Percentiles rank a stretch among this genome's conserved stretches.
phyloP scores from a whole-genome alignment of 169 alveolate genomes.

The Plasmodium falciparum region DNA sequence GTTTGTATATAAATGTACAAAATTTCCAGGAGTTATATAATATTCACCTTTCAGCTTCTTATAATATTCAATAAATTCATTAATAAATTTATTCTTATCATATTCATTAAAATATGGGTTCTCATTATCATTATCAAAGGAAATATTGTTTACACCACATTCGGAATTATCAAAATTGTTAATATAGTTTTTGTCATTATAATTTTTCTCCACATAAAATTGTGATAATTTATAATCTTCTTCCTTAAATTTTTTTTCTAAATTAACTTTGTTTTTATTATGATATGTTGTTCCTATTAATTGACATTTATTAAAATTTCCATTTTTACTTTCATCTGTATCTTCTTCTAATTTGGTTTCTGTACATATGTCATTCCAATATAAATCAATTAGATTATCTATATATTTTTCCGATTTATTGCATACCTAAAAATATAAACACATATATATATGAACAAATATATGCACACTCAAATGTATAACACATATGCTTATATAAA shows the following conservation, averaged over 20 bases:
- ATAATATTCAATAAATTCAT: slow-evolving; percentile 33
- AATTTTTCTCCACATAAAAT: slow-evolving; percentile 1
- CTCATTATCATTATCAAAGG: slow-evolving; percentile 2
- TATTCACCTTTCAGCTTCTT: slow-evolving; percentile 6
- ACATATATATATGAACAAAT: background rate
- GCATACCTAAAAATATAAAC: slow-evolving; percentile 28
- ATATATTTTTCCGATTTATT: slow-evolving; percentile 36
- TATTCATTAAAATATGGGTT: slow-evolving; percentile 7
- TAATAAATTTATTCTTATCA: slow-evolving; percentile 24
- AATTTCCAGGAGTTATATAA: background rate
- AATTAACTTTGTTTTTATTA: background rate
- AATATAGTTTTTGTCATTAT: slow-evolving; percentile 8
- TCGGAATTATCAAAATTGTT: background rate
- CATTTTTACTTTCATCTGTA: background rate
- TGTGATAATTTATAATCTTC: background rate
- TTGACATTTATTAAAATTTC: background rate
- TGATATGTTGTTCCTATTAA: background rate
- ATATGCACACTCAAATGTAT: background rate
- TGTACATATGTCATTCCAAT: background rate
- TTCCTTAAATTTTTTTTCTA: slow-evolving; percentile 1
- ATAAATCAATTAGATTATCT: slow-evolving; percentile 15
- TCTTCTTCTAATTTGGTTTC: background rate
- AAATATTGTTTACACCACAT: background rate
- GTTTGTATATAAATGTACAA: too few species aligned
- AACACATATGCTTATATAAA: background rate